These are phyloP conservation scores for Populus euphratica DNA, from an alignment of 345 rosid genomes.

Conservation along the genomic window DNA sequence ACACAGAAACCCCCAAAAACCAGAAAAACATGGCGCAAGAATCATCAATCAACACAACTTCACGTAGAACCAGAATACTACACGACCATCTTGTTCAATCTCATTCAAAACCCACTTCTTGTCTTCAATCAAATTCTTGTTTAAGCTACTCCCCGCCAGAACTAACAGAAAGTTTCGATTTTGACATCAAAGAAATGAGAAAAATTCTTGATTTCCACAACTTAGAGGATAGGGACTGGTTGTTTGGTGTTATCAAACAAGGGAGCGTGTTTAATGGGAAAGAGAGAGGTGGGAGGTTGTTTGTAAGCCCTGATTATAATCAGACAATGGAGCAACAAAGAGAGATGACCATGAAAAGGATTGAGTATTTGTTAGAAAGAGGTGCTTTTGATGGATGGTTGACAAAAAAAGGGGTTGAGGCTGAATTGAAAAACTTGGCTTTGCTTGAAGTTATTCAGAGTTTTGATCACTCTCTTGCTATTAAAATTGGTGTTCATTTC, in stretches of 20 bases:
- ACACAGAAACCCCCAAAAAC: background rate
- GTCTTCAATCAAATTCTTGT: constrained; percentile 39
- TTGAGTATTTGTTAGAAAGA: constrained; percentile 49
- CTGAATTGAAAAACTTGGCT: constrained; percentile 61
- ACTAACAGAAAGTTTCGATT: constrained; percentile 42
- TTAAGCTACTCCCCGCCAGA: constrained; percentile 67
- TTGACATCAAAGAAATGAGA: constrained; percentile 67
- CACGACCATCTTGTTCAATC: constrained; percentile 51
- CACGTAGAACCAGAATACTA: constrained; percentile 48
- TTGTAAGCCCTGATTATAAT: constrained; percentile 66
- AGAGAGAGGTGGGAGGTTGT: constrained; percentile 64
- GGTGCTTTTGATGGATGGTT: constrained; percentile 78
- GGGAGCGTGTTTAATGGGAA: constrained; percentile 68
- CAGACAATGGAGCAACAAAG: constrained; percentile 95
- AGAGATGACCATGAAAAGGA: constrained; percentile 71
- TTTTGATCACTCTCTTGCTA: constrained; percentile 66
- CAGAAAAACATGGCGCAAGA: background rate
- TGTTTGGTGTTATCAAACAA: constrained; percentile 64
- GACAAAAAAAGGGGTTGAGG: constrained; percentile 51
- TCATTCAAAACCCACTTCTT: constrained; percentile 4
- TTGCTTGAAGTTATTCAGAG: constrained; percentile 47
- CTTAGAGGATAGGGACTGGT: constrained; percentile 69
- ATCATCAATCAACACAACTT: constrained; percentile 37
- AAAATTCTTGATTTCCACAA: constrained; percentile 63
- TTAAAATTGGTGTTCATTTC: constrained; percentile 83